Evolutionary conservation across 352 stramenopile genomes (phyloP).

Genomic region (Phytophthora palmivora): DNA sequence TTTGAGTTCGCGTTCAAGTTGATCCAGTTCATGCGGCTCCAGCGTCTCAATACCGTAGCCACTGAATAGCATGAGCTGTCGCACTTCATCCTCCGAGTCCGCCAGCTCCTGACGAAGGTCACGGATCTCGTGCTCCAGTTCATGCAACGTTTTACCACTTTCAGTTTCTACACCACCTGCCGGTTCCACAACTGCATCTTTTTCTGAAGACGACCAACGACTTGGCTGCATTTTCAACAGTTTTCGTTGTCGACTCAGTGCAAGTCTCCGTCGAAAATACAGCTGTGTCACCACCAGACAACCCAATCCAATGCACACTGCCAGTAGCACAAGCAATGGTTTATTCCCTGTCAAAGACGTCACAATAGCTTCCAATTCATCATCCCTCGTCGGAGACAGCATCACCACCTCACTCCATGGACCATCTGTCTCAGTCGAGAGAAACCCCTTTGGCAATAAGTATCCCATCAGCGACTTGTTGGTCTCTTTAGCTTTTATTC

Average conservation of each 20-base stretch:
- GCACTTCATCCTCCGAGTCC: conserved; percentile 81
- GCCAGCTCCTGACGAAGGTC: conserved; percentile 76
- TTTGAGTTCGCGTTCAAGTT: conserved; percentile 63
- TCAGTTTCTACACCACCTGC: neutral
- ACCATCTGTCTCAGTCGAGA: conserved; percentile 60
- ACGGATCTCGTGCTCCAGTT: conserved; percentile 64
- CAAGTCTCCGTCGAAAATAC: conserved; percentile 27
- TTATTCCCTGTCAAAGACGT: conserved; percentile 61
- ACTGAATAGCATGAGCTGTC: conserved; percentile 74
- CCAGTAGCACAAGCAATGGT: conserved; percentile 50
- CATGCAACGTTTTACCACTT: conserved; percentile 18
- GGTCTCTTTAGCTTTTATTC: conserved; percentile 54
- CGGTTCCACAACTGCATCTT: neutral
- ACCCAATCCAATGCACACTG: conserved; percentile 56
- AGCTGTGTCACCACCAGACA: conserved; percentile 54
- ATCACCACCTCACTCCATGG: conserved; percentile 59
- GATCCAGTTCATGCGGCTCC: conserved; percentile 48
- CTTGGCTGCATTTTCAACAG: conserved; percentile 19
- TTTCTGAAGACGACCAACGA: conserved; percentile 14
- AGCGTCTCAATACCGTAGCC: conserved; percentile 79
- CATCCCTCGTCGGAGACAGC: conserved; percentile 54
- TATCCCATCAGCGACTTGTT: conserved; percentile 32
- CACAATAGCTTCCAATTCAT: conserved; percentile 59
- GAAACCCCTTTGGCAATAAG: conserved; percentile 38
- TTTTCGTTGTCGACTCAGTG: conserved; percentile 13